Base-by-base conservation (phyloP, 108 stramenopile genomes). In the Cyclotella cryptica region DNA sequence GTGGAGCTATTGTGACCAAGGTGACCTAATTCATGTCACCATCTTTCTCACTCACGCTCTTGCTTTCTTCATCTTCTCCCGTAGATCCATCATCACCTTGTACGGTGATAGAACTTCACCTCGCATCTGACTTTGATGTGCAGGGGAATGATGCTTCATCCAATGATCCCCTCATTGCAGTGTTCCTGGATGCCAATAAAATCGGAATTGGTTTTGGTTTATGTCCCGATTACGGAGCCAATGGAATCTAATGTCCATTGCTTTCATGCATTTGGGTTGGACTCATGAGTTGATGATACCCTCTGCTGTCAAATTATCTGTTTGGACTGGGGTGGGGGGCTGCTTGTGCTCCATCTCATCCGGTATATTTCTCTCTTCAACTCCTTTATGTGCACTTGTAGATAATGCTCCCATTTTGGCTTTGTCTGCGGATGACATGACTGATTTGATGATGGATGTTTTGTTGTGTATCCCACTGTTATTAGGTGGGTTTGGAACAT, bases 211-310 rank as follows among this genome's bases (percentile, higher is more conserved):
- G 1, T 60, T 43, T 60, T 71, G 70, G 8, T 42, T 61, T 27
- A 42, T 58, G 1, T 9, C 35, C 3, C 67, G 8, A 43, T 68
- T 49, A 27, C 67, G 24, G 51, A 68, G 43, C 64, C 64, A 65
- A 26, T 65, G 43, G 24, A 65, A 65, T 5, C 64, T n/a, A 42
- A 65, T 65, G 64, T 68, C 67, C 67, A 68, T 68, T 1, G 49
- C 47, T 53, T 68, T 68, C 19, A 26, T 68, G 6, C 70, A 66
- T 17, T 77, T 67, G 65, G 86, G 80, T 66, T 85, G 81, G 10
- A 89, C 74, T 8, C 58, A 66, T 62, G 57, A 74, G 47, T 77
- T 81, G 45, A 72, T 57, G 1, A 89, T 79, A 39, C 85, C 88
- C 15, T 24, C 58, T 42, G 88, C 88, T 15, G 72, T 75, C 26